Evolutionary conservation across 345 rosid genomes (phyloP), one percentile per base, ranked within the genome.

Genomic region (Bruguiera parviflora): DNA sequence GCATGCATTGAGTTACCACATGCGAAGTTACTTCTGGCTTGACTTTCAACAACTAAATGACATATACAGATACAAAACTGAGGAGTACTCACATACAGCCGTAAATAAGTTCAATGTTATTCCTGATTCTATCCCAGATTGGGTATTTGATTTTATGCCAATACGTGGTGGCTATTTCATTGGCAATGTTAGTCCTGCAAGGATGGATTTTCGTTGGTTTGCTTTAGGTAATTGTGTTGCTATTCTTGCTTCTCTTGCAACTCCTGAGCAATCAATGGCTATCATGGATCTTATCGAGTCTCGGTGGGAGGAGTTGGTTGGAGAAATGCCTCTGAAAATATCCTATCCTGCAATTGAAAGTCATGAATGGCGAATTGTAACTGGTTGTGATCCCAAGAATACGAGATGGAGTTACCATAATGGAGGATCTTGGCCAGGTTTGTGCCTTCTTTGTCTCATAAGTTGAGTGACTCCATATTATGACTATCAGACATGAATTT

Each of bases 381-480:
- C 81, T n/a, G 78, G 81, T 11, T 78, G 78, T 51, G 81, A 78
- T 70, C 81, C 81, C 35, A 78, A 78, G 74, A 78, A 77, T 61
- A 77, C 80, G 2, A 68, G 80, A 73, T 77, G 80, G 80, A 77
- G 80, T 67, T 78, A 78, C 64, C 81, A 78, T 57, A 78, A 78
- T 57, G 81, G 81, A 53, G 81, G 81, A 70, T 78, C 81, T 19
- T 78, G 81, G 81, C 81, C 81, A 68, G 78, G 81, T 78, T 18
- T 37, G 65, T 61, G 10, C 51, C 20, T 22, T 32, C 61, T 25
- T 63, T 13, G 19, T 24, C 39, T 62, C 56, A 21, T 28, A 13
- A 19, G n/a, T 35, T 55, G 55, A 29, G 18, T 53, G 8, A 28
- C n/a, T 27, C 27, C 15, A 8, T 10, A 25, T 10, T 39, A 59